Percentiles rank a stretch among this genome's conserved stretches.
These are phyloP conservation scores for Acer campestre DNA, from an alignment of 345 rosid genomes.

Conservation along the genomic window DNA sequence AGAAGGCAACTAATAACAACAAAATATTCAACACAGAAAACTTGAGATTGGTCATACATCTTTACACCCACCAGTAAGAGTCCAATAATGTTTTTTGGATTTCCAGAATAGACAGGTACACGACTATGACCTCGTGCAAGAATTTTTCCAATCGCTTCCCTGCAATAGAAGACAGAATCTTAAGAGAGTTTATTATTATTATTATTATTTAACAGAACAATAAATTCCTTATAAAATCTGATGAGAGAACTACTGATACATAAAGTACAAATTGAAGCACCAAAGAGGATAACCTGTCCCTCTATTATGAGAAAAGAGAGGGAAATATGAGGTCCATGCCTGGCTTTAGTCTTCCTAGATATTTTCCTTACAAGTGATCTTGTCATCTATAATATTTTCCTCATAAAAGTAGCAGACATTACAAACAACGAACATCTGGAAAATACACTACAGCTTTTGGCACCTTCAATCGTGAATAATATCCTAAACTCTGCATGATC, in stretches of 20 bases:
- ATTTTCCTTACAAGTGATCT: slow-evolving; percentile 19
- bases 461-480: background rate
- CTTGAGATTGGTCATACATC: slow-evolving; percentile 16
- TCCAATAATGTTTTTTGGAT: slow-evolving; percentile 71
- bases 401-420: slow-evolving; percentile 5
- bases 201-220: background rate
- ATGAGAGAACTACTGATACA: background rate
- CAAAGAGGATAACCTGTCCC: slow-evolving; percentile 1
- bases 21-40: slow-evolving; percentile 10
- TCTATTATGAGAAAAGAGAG: background rate
- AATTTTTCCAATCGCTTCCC: slow-evolving; percentile 87
- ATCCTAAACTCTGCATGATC: slow-evolving; percentile 10
- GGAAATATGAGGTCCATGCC: background rate
- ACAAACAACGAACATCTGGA: background rate
- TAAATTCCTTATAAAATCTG: background rate
- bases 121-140: slow-evolving; percentile 81
- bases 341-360: background rate
- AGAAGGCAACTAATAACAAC: slow-evolving; percentile 12
- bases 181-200: background rate
- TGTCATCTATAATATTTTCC: background rate
- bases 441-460: background rate
- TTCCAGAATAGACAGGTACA: slow-evolving; percentile 75
- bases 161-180: slow-evolving; percentile 31
- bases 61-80: slow-evolving; percentile 63
- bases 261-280: slow-evolving; percentile 8